Conservation (phyloP, 805 yeast species). For the Wickerhamiella galacta region DNA sequence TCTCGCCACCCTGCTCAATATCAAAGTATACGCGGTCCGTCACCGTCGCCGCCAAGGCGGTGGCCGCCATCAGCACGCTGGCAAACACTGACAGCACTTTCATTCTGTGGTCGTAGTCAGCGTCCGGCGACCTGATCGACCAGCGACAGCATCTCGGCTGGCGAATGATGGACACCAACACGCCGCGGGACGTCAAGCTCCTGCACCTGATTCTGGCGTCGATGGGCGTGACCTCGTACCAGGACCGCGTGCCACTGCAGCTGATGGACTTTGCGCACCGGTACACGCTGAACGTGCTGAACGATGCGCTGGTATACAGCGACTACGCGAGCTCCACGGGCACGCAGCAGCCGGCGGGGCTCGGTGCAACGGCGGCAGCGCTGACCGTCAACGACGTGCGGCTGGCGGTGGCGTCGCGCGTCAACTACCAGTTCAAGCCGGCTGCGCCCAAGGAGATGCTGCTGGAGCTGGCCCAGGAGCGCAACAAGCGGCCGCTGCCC, state of each 20-base stretch:
- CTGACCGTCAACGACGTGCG: constrained; percentile 81
- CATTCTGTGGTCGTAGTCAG: background rate
- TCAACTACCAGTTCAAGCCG: constrained; percentile 93
- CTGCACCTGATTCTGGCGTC: constrained; percentile 84
- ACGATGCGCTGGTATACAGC: constrained; percentile 76
- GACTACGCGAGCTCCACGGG: constrained; percentile 41
- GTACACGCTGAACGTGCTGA: constrained; percentile 71
- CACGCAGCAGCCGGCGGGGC: constrained; percentile 24
- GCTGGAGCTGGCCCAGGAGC: constrained; percentile 78
- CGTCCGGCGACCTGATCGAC: background rate
- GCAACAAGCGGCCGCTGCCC: constrained; percentile 80
- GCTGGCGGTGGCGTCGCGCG: constrained; percentile 81
- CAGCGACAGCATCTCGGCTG: background rate
- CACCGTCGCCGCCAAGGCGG: constrained; percentile 27
- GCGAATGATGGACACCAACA: constrained; percentile 2
- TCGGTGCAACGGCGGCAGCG: constrained; percentile 24
- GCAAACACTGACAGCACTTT: constrained; percentile 3
- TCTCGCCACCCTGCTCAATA: constrained; percentile 58
- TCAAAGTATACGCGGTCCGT: constrained; percentile 80
- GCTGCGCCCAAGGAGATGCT: constrained; percentile 86
- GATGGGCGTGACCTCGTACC: constrained; percentile 79
- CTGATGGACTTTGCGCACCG: constrained; percentile 89
- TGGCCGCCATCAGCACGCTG: constrained; percentile 5
- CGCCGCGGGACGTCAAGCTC: constrained; percentile 82
- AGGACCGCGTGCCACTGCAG: constrained; percentile 90